Conservation (phyloP, 139 green algal genomes). For the Picochlorum sp. region DNA sequence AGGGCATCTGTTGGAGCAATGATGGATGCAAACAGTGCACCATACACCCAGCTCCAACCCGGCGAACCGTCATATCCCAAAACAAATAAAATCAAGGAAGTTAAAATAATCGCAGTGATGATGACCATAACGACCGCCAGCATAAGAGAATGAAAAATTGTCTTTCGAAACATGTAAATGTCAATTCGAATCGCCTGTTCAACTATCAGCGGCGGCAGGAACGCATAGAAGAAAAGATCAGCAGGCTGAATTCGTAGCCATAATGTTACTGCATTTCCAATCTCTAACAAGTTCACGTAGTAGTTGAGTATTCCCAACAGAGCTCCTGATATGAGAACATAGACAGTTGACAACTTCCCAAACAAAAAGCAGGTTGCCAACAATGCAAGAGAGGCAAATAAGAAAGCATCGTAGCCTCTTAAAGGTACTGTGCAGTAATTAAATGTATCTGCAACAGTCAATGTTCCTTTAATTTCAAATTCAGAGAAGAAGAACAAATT, state of each 20-base stretch:
- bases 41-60: slow-evolving; percentile 62
- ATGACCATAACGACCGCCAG: slow-evolving; percentile 65
- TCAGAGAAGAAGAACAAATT: too few relatives aligned
- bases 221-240: slow-evolving; percentile 81
- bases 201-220: slow-evolving; percentile 62
- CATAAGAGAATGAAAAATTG: slow-evolving; percentile 45
- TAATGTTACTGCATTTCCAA: slow-evolving; percentile 63
- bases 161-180: slow-evolving; percentile 72
- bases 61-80: slow-evolving; percentile 33
- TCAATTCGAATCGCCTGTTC: slow-evolving; percentile 60
- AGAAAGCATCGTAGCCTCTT: slow-evolving; percentile 26
- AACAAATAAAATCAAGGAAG: slow-evolving; percentile 70
- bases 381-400: slow-evolving; percentile 37
- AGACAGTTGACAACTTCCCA: slow-evolving; percentile 38
- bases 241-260: slow-evolving; percentile 54
- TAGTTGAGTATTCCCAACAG: slow-evolving; percentile 41
- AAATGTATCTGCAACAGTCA: slow-evolving; percentile 6
- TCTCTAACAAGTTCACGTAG: slow-evolving; percentile 47
- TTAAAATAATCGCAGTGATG: slow-evolving; percentile 43
- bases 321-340: slow-evolving; percentile 38
- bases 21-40: slow-evolving; percentile 60
- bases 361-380: slow-evolving; percentile 25
- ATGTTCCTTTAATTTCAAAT: too few relatives aligned
- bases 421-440: slow-evolving; percentile 29
- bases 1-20: slow-evolving; percentile 75